Conservation (phyloP, 2,329 filamentous ascomycete genomes). For the Xylaria polymorpha region DNA sequence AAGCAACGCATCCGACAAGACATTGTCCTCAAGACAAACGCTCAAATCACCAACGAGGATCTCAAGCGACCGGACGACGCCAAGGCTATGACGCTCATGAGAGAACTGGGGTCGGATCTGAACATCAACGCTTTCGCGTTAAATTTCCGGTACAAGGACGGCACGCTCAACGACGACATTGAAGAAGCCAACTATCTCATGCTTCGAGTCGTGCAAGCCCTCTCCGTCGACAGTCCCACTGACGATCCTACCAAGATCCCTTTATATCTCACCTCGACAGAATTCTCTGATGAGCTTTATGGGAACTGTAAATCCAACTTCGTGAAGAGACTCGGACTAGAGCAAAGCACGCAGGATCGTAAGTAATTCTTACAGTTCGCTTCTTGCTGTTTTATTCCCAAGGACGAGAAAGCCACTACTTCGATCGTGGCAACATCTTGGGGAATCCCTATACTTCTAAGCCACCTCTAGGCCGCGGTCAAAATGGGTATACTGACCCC, state of each 20-base stretch:
- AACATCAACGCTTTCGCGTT: slow-evolving; percentile 60
- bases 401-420: neutral
- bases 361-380: neutral
- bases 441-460: neutral
- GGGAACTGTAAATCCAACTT: slow-evolving; percentile 56
- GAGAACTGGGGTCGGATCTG: slow-evolving; percentile 57
- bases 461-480: neutral
- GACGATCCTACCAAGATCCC: slow-evolving; percentile 56
- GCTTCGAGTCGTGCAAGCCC: slow-evolving; percentile 55
- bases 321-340: slow-evolving; percentile 55
- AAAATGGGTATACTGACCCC: neutral
- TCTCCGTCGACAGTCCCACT: slow-evolving; percentile 56
- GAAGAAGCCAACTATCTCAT: slow-evolving; percentile 63
- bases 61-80: slow-evolving; percentile 42
- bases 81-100: slow-evolving; percentile 55
- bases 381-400: neutral
- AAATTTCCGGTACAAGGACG: slow-evolving; percentile 57
- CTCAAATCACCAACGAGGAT: slow-evolving; percentile 51
- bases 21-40: slow-evolving; percentile 54
- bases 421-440: neutral
- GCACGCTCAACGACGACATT: slow-evolving; percentile 56
- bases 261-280: slow-evolving; percentile 59
- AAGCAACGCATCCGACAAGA: slow-evolving; percentile 54
- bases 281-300: slow-evolving; percentile 56
- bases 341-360: slow-evolving; percentile 48